Percentiles rank a stretch among this genome's conserved stretches.
Conservation (phyloP, 371 early-diverging fungal species). For the Mucor circinelloides region DNA sequence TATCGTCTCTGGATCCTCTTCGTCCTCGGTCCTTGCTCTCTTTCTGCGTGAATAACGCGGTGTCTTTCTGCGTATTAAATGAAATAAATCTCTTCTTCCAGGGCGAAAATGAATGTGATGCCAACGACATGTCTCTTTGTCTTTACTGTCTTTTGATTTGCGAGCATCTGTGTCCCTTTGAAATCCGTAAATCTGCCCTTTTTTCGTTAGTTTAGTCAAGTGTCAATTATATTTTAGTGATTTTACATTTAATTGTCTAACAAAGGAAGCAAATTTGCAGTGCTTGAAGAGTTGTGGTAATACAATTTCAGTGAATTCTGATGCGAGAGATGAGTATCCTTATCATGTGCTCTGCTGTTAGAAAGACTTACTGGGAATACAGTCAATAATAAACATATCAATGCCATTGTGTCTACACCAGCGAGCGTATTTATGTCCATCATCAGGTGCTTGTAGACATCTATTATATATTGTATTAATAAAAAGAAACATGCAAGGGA, state of each 20-base stretch:
- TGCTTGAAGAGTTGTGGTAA: constrained; percentile 51
- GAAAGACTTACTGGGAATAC: constrained; percentile 34
- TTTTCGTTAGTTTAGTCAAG: background rate
- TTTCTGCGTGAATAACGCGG: constrained; percentile 40
- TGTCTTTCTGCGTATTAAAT: constrained; percentile 46
- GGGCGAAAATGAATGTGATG: constrained; percentile 49
- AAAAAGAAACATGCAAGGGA: constrained; percentile 1
- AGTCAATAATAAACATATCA: constrained; percentile 47
- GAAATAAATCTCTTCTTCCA: constrained; percentile 41
- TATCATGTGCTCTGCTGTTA: too few relatives aligned
- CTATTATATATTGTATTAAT: constrained; percentile 13
- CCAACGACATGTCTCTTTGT: constrained; percentile 50
- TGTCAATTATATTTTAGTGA: background rate
- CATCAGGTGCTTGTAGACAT: constrained; percentile 36
- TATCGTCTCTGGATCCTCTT: constrained; percentile 24
- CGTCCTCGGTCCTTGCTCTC: constrained; percentile 10
- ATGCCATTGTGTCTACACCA: constrained; percentile 43
- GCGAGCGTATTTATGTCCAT: constrained; percentile 41
- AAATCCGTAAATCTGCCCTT: constrained; percentile 49
- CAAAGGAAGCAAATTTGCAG: constrained; percentile 56
- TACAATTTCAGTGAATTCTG: constrained; percentile 50
- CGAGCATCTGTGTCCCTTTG: constrained; percentile 56
- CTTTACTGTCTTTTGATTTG: constrained; percentile 51
- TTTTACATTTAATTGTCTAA: constrained; percentile 52
- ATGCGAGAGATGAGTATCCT: background rate